Evolutionary conservation across 495 filamentous ascomycete species (phyloP), one percentile per base, ranked within the genome.

Genomic region (Penicillium ucsense): DNA sequence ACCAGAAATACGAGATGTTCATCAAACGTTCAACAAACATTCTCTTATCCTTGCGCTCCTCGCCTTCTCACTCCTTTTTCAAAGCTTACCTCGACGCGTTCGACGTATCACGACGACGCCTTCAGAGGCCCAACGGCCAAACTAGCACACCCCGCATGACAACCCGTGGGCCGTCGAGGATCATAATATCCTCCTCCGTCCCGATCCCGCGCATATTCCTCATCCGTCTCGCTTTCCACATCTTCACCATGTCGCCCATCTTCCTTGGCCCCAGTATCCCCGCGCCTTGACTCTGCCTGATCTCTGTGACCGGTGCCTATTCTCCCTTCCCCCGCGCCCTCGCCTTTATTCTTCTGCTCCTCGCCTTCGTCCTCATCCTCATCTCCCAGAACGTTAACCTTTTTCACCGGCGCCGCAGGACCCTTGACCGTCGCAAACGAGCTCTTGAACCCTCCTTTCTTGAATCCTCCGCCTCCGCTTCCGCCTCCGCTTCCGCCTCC

Each of bases 391-490:
- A 72, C 66, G 48, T 72, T 72, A 1, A 20, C 20, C 52, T 68
- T 74, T 61, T 64, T 66, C 5, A 54, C 65, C 10, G 68, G 62
- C 5, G 55, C 53, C 6, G 52, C 44, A 33, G 62, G 52, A 4
- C 61, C 67, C 49, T 75, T 73, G 37, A 67, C 74, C 9, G 60
- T 51, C 4, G 71, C 72, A 56, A 81, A 82, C 6, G 79, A 79
- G 48, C 77, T 81, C 56, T 77, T 81, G 45, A 82, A 82, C 0
- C 78, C 79, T 4, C 77, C 78, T 48, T 81, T 82, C 52, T 80
- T 82, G 59, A 82, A 82, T 0, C 76, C 76, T 0, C 69, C 73
- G 5, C 55, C 59, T 7, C 54, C 62, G 20, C 35, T 53, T 0
- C 69, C 73, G 5, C 55, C 59, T 7, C 54, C 62, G 20, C 35